These are phyloP conservation scores for Elsinoe australis DNA, from an alignment of 2,329 filamentous ascomycete species.

Conservation along the genomic window DNA sequence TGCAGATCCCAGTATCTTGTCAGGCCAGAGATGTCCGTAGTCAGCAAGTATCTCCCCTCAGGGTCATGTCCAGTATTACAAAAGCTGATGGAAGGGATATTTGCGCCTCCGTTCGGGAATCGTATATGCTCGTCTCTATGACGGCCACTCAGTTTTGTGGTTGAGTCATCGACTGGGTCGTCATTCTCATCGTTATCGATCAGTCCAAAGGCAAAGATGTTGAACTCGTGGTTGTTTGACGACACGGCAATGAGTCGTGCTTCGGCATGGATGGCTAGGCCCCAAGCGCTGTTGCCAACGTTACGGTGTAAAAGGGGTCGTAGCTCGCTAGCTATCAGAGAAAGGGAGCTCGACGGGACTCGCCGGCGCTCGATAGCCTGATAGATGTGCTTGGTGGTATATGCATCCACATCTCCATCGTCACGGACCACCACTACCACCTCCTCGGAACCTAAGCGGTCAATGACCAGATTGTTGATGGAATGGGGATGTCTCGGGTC, in stretches of 20 bases:
- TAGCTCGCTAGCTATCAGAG: constrained; percentile 36
- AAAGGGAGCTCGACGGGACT: constrained; percentile 23
- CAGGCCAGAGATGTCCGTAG: constrained; percentile 48
- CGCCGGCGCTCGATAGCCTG: constrained; percentile 31
- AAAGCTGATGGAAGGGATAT: constrained; percentile 53
- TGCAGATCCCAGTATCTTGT: constrained; percentile 43
- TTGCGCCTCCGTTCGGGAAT: constrained; percentile 32
- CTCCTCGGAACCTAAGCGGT: constrained; percentile 40
- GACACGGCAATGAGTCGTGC: constrained; percentile 83
- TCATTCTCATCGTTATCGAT: constrained; percentile 11
- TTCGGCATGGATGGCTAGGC: constrained; percentile 68
- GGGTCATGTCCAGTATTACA: constrained; percentile 51
- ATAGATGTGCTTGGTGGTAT: constrained; percentile 31
- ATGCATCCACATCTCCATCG: constrained; percentile 47
- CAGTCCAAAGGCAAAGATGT: constrained; percentile 53
- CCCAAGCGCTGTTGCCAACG: constrained; percentile 78
- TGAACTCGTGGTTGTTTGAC: constrained; percentile 59
- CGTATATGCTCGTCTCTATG: constrained; percentile 26
- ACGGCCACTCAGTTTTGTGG: constrained; percentile 4
- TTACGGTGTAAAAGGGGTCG: constrained; percentile 64
- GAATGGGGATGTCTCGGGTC: constrained; percentile 35
- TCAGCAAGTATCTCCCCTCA: constrained; percentile 49
- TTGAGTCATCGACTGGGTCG: constrained; percentile 10
- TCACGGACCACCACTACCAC: constrained; percentile 48
- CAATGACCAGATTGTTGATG: constrained; percentile 39